Percentiles rank a stretch among this genome's conserved stretches.
Evolutionary conservation across 1,284 basidiomycete genomes (phyloP).

Genomic region (Boletus albobrunnescens): DNA sequence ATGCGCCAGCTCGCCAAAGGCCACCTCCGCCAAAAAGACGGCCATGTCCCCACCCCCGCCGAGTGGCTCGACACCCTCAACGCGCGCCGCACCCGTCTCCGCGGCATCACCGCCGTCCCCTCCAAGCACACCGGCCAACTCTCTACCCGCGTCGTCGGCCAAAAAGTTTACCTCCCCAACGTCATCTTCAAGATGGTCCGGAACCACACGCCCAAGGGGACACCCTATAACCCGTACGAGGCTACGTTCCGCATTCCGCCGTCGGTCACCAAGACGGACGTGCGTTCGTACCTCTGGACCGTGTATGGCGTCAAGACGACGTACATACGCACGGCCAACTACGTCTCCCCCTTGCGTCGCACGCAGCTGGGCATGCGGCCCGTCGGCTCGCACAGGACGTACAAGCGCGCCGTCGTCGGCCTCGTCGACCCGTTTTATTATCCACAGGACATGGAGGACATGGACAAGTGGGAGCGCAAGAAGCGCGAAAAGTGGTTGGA

Average conservation of each 20-base stretch:
- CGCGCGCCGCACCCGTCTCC: constrained; percentile 56
- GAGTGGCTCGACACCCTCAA: constrained; percentile 59
- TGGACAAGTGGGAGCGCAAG: constrained; percentile 52
- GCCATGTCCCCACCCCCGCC: constrained; percentile 41
- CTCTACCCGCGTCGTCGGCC: constrained; percentile 61
- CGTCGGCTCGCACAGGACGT: constrained; percentile 49
- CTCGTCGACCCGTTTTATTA: constrained; percentile 90
- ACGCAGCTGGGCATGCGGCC: constrained; percentile 29
- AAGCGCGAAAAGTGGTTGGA: constrained; percentile 59
- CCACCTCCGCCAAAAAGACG: constrained; percentile 42
- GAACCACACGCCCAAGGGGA: constrained; percentile 73
- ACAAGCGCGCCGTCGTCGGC: constrained; percentile 87
- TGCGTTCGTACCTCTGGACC: constrained; percentile 80
- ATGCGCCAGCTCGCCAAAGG: constrained; percentile 53
- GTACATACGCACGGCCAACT: constrained; percentile 92
- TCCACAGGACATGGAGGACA: constrained; percentile 75
- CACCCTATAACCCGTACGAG: constrained; percentile 90
- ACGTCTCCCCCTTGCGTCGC: constrained; percentile 56
- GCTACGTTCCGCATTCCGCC: constrained; percentile 90
- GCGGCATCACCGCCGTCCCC: constrained; percentile 50
- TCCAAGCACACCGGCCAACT: constrained; percentile 36
- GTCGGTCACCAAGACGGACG: constrained; percentile 86
- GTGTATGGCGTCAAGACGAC: constrained; percentile 87
- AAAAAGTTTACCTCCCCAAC: constrained; percentile 87
- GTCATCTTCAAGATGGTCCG: constrained; percentile 79